Conservation (phyloP, 73 alveolate species). For the Symbiodinium natans region DNA sequence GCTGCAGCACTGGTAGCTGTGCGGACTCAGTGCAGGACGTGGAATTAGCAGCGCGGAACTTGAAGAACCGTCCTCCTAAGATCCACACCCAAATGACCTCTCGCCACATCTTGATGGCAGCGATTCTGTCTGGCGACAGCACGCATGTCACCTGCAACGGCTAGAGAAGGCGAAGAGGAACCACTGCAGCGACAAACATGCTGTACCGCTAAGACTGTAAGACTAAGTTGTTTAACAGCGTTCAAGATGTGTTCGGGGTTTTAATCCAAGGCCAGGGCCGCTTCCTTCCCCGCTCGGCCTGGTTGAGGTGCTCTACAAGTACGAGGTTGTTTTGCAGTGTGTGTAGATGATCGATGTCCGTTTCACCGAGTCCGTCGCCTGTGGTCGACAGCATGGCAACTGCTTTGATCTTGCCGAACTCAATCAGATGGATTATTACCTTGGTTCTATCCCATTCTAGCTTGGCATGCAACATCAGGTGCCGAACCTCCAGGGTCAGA, state of each 20-base stretch:
- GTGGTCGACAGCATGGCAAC: conserved; percentile 42
- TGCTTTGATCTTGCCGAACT: conserved; percentile 39
- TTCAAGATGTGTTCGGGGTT: too few relatives aligned
- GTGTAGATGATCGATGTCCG: too few relatives aligned
- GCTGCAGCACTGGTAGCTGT: conserved; percentile 11
- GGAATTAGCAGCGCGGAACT: too few relatives aligned
- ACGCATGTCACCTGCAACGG: conserved; percentile 30
- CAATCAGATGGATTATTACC: conserved; percentile 51
- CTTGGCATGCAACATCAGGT: background rate
- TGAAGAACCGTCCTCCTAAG: background rate
- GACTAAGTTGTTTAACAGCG: too few relatives aligned
- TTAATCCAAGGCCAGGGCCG: background rate
- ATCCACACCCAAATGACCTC: conserved; percentile 22
- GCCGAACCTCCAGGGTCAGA: background rate
- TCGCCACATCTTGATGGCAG: conserved; percentile 38
- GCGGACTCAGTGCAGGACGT: conserved; percentile 3
- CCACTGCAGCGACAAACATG: too few relatives aligned
- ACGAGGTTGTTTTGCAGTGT: too few relatives aligned
- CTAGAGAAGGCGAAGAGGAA: too few relatives aligned
- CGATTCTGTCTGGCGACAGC: conserved; percentile 39
- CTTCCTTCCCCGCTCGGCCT: conserved; percentile 52
- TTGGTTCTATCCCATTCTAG: background rate
- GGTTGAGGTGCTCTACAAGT: too few relatives aligned
- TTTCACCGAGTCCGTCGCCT: background rate
- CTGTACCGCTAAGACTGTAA: too few relatives aligned